Evolutionary conservation across 345 rosid genomes (phyloP), one percentile per base, ranked within the genome.

Genomic region (Erodium maritimum): DNA sequence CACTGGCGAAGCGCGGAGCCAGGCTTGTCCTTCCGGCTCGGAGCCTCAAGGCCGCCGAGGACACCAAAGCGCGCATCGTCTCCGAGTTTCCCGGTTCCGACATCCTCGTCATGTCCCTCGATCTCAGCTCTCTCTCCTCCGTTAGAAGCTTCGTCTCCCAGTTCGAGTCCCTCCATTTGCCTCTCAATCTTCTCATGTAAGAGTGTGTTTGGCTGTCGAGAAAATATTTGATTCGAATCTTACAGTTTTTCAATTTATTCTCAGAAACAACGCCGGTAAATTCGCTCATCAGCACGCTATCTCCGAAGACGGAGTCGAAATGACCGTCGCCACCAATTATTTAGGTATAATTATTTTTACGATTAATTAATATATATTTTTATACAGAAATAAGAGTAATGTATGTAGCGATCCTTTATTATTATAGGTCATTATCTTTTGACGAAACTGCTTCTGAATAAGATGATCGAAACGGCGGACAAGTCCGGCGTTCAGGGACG

Each of bases 291-390:
- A 85, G 75, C 96, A 90, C 80, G 91, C 81, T 60, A 73, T 90
- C 58, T 82, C 97, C 8, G 97, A 94, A 73, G 97, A 94, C 71
- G 97, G 97, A 57, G 78, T 94, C 70, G 99, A 94, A 86, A 87
- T 94, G 96, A 87, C 95, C 52, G 87, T 94, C 62, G 99, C 95
- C 0, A 94, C 99, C 61, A 94, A 94, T 71, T 90, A 90, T 63
- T 79, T 90, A 1, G 97, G n/a, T n/a, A n/a, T n/a, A n/a, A n/a
- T n/a, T n/a, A n/a, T n/a, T n/a, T n/a, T n/a, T n/a, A n/a, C n/a
- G n/a, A n/a, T n/a, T n/a, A n/a, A n/a, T n/a, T n/a, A n/a, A n/a
- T n/a, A n/a, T n/a, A n/a, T n/a, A n/a, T n/a, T n/a, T n/a, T n/a
- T n/a, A n/a, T n/a, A n/a, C n/a, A n/a, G n/a, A n/a, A n/a, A n/a